Evolutionary conservation across 164 flowering plant genomes (phyloP), one percentile per base, ranked within the genome.

Genomic region (Umbilicus rupestris): DNA sequence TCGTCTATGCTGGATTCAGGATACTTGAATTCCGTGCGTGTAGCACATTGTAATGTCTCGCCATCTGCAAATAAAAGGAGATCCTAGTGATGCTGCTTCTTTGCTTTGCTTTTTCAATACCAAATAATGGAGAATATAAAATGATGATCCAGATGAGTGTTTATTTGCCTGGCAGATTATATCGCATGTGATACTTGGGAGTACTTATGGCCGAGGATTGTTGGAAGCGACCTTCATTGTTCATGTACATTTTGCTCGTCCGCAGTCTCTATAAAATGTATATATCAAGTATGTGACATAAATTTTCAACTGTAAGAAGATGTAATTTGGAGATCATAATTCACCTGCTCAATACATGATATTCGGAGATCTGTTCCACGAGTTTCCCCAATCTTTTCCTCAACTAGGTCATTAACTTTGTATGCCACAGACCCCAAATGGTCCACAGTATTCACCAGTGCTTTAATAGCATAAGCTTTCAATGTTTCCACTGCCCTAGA

Each of bases 361-460:
- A 94, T 81, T 5, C 87, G 83, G 16, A 83, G 77, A 71, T 89
- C 89, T 7, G 95, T 73, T 65, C 77, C 82, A 7, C 85, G 76
- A 68, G 89, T 88, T 74, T 94, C 95, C 70, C 80, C 90, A 67
- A 80, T 89, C 74, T 91, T 91, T 71, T 84, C 96, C 73, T 89
- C 87, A 47, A 94, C 64, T 31, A 91, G 73, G 70, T 79, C 86
- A 67, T 80, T 91, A 49, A 91, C 96, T 66, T 84, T 87, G 63
- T 78, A 84, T 7, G 92, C 79, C 65, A 85, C 88, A 20, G 96
- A 85, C 63, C 96, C 99, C 80, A 94, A 79, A 76, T 94, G 97
- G 73, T 94, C 99, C 62, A 89, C 90, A 0, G 99, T 91, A 71
- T 89, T 89, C 59, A 94, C 89, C 63, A 94, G 78, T 69, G 96